phyloP scores from a whole-genome alignment of 257 asterid genomes.

The Nicotiana paniculata region DNA sequence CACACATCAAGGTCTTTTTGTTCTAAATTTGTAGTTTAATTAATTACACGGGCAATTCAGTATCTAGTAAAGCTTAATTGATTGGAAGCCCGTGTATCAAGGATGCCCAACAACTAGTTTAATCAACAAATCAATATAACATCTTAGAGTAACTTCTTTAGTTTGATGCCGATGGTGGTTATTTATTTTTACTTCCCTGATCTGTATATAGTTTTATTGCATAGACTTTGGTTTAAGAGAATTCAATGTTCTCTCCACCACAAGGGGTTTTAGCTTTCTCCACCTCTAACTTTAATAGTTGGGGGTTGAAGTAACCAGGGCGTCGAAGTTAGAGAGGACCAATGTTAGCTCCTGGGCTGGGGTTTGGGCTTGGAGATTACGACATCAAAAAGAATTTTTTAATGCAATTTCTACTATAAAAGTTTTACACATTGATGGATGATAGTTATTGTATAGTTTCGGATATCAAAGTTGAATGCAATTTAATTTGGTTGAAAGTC shows the following conservation, averaged over 20 bases:
- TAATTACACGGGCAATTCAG: background rate
- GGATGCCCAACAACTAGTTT: background rate
- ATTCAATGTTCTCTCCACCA: background rate
- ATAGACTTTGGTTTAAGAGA: background rate
- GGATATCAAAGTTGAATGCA: background rate
- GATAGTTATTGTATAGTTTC: background rate
- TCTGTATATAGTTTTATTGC: background rate
- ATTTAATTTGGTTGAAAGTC: background rate
- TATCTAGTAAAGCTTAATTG: background rate
- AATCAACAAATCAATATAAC: background rate
- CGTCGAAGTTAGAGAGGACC: background rate
- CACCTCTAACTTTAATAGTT: background rate
- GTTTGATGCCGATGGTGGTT: background rate
- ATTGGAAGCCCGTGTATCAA: background rate
- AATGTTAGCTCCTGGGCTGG: no score
- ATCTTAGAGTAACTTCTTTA: background rate
- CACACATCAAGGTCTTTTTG: background rate
- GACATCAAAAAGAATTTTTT: no score
- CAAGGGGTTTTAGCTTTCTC: background rate
- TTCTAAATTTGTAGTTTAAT: background rate
- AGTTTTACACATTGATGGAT: background rate
- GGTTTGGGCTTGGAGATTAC: background rate
- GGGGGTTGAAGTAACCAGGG: background rate
- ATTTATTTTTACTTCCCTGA: background rate
- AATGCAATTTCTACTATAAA: background rate